Conservation (phyloP, 345 rosid genomes). For the Raphanus sativus region DNA sequence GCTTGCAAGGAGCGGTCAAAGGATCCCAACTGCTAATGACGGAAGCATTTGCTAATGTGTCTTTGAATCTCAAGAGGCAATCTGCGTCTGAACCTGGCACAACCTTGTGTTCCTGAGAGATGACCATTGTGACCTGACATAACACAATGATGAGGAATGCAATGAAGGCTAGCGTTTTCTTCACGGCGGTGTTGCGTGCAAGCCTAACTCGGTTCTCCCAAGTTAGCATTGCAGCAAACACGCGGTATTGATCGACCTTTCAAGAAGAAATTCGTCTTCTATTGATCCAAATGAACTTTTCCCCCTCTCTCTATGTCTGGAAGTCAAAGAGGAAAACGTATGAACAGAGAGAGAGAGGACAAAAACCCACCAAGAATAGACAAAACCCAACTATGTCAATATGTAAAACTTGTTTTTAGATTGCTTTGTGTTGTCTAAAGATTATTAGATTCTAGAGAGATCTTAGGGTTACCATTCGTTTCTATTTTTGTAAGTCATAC, state of each 20-base stretch:
- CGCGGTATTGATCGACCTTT: slow-evolving; percentile 1
- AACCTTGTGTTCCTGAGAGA: slow-evolving; percentile 21
- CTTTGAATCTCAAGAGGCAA: slow-evolving; percentile 41
- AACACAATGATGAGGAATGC: slow-evolving; percentile 19
- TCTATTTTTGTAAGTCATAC: slow-evolving; percentile 21
- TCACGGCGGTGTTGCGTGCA: slow-evolving; percentile 41
- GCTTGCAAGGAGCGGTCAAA: slow-evolving; percentile 41
- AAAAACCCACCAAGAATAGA: slow-evolving; percentile 45
- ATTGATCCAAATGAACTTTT: background rate
- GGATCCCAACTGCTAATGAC: slow-evolving; percentile 50
- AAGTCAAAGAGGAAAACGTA: slow-evolving; percentile 1
- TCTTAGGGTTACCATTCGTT: slow-evolving; percentile 35
- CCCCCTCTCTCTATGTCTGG: background rate
- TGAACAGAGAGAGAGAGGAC: slow-evolving; percentile 24
- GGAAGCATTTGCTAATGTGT: slow-evolving; percentile 29
- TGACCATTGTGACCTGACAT: slow-evolving; percentile 15
- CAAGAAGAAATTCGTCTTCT: background rate
- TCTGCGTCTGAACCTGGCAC: slow-evolving; percentile 44
- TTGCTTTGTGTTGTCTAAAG: slow-evolving; percentile 18
- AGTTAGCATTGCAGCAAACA: slow-evolving; percentile 44
- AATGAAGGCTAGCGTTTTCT: background rate
- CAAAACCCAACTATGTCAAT: slow-evolving; percentile 22
- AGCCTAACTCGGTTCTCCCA: slow-evolving; percentile 44
- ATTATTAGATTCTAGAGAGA: slow-evolving; percentile 29
- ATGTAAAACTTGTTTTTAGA: slow-evolving; percentile 18